A percentile compares a stretch with the other conserved stretches of the same genome.
These are phyloP conservation scores for Rhizopogon vinicolor DNA, from an alignment of 768 basidiomycete species.

Conservation along the genomic window DNA sequence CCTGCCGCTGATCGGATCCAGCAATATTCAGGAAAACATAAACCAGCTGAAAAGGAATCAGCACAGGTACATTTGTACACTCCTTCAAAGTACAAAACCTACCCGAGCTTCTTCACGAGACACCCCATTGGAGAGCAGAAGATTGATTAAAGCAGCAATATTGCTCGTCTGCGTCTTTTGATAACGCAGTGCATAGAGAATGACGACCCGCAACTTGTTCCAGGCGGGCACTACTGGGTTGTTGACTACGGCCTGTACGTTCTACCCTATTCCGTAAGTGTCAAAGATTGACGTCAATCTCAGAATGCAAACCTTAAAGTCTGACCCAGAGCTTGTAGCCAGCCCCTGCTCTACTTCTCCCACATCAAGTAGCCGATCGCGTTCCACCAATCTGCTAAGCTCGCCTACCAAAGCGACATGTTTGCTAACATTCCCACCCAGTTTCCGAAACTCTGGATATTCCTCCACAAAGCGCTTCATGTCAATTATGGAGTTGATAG, in stretches of 20 bases:
- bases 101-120: constrained; percentile 73
- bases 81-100: constrained; percentile 7
- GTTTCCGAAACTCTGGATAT: constrained; percentile 94
- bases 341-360: constrained; percentile 96
- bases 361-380: constrained; percentile 81
- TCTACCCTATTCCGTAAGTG: constrained; percentile 38
- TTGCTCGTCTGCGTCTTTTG: constrained; percentile 85
- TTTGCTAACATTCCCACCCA: constrained; percentile 98
- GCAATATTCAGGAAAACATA: constrained; percentile 91
- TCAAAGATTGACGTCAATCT: not conserved
- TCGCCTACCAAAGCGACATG: constrained; percentile 97
- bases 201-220: constrained; percentile 87
- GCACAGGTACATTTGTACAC: not conserved
- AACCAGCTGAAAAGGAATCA: constrained; percentile 58
- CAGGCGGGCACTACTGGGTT: constrained; percentile 63
- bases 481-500: constrained; percentile 90
- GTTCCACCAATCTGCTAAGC: constrained; percentile 82
- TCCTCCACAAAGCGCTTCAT: constrained; percentile 99
- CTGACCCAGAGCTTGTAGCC: constrained; percentile 86
- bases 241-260: constrained; percentile 74
- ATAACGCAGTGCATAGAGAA: constrained; percentile 90
- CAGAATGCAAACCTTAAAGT: constrained; percentile 62
- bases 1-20: constrained; percentile 94
- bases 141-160: constrained; percentile 73
- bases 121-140: constrained; percentile 73